Conservation (phyloP, 305 asterid species). For the Fraxinus greggii region DNA sequence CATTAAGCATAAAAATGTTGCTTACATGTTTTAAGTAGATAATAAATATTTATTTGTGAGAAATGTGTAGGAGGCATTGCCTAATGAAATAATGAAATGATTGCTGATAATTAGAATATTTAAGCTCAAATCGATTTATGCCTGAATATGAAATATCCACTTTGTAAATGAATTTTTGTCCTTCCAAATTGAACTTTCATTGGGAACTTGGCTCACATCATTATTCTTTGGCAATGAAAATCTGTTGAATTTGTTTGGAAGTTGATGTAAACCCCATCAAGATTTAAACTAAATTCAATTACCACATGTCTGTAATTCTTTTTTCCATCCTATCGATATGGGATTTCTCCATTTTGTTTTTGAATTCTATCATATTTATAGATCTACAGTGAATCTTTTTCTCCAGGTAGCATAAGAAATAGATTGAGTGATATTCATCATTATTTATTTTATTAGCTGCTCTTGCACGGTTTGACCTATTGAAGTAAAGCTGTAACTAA, state of each 20-base stretch:
- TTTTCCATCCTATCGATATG: background rate
- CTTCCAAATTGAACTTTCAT: background rate
- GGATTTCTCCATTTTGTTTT: background rate
- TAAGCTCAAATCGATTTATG: background rate
- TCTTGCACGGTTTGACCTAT: background rate
- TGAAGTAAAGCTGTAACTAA: conserved; percentile 8
- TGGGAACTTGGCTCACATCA: conserved; percentile 6
- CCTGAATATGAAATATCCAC: background rate
- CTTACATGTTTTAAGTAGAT: background rate
- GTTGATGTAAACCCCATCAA: conserved; percentile 8
- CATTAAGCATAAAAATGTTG: background rate
- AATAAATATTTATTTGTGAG: background rate
- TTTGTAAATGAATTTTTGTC: conserved; percentile 9
- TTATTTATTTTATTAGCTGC: conserved; percentile 5
- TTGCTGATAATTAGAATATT: background rate
- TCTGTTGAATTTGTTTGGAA: conserved; percentile 12
- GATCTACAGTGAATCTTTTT: background rate
- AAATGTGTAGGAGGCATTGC: background rate
- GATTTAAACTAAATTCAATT: background rate
- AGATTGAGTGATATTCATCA: conserved; percentile 2
- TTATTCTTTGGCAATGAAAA: conserved; percentile 10
- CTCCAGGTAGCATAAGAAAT: background rate
- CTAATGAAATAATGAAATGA: background rate
- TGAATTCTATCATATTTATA: background rate
- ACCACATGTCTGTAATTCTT: background rate